Evolutionary conservation across 2,329 filamentous ascomycete species (phyloP).

Genomic region (Apiospora sp.): DNA sequence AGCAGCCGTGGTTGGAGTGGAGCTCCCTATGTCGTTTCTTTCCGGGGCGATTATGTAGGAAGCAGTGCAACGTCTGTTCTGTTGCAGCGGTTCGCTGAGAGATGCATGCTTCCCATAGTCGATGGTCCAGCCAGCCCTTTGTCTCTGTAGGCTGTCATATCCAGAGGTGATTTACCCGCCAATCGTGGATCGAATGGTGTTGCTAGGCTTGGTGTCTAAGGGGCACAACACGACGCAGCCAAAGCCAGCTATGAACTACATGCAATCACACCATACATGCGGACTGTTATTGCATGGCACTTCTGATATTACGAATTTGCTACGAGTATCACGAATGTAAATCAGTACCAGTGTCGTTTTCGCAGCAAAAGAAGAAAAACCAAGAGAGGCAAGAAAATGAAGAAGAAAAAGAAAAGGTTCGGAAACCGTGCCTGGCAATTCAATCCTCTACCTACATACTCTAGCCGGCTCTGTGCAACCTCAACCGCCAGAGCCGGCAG

Average conservation of each 20-base stretch:
- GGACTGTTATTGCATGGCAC: neutral
- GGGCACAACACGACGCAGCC: neutral
- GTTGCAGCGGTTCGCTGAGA: conserved; percentile 11
- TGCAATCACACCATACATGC: conserved; percentile 7
- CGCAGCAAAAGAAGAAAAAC: neutral
- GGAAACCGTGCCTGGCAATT: neutral
- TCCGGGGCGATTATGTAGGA: neutral
- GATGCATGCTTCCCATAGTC: neutral
- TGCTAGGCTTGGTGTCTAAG: conserved; percentile 7
- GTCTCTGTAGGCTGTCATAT: neutral
- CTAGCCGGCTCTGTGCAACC: neutral
- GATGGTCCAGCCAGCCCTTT: neutral
- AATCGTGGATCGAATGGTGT: neutral
- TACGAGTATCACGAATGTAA: neutral
- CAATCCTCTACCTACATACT: neutral
- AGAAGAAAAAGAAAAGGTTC: neutral
- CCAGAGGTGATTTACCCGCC: conserved; percentile 7
- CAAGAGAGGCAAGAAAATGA: too few relatives aligned
- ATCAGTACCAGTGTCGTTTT: neutral
- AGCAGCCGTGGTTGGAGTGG: neutral
- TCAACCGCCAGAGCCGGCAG: neutral
- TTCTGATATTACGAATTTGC: conserved; percentile 4
- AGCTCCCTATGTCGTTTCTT: neutral
- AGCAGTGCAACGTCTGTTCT: conserved; percentile 3
- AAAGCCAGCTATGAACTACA: neutral